Conservation (phyloP, 2,329 filamentous ascomycete genomes). For the Aspergillus quadricinctus region DNA sequence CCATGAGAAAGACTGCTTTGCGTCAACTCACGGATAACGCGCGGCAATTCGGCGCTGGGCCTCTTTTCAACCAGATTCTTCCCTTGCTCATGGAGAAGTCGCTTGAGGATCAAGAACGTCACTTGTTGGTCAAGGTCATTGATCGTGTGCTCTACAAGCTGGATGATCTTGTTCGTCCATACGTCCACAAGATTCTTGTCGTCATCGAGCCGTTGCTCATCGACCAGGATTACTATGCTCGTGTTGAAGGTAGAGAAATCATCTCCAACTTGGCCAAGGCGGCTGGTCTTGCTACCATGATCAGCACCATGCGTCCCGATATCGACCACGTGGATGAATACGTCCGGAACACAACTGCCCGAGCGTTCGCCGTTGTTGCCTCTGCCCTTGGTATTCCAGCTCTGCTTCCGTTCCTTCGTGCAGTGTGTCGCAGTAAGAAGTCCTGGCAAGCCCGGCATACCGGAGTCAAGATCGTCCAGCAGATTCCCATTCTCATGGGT, state of each 20-base stretch:
- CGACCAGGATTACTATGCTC: conserved; percentile 98
- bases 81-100: conserved; percentile 98
- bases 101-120: conserved; percentile 93
- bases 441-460: conserved; percentile 98
- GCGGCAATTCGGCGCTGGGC: conserved; percentile 86
- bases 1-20: conserved; percentile 96
- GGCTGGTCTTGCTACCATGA: conserved; percentile 96
- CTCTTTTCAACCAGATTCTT: conserved; percentile 95
- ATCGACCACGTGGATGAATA: conserved; percentile 99
- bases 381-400: conserved; percentile 94
- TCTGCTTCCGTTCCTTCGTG: conserved; percentile 87
- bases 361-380: conserved; percentile 95
- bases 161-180: conserved; percentile 91
- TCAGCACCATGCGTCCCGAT: conserved; percentile 97
- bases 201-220: conserved; percentile 99
- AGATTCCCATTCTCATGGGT: conserved; percentile 98
- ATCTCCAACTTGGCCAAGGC: conserved; percentile 98
- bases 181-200: conserved; percentile 96
- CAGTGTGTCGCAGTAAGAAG: conserved; percentile 96
- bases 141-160: conserved; percentile 98
- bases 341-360: conserved; percentile 92
- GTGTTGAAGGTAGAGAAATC: conserved; percentile 96
- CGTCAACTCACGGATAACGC: conserved; percentile 97
- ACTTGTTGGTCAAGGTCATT: conserved; percentile 97
- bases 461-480: conserved; percentile 97